phyloP scores from a whole-genome alignment of 2,329 filamentous ascomycete genomes.

The Pyrenophora tritici-repentis region DNA sequence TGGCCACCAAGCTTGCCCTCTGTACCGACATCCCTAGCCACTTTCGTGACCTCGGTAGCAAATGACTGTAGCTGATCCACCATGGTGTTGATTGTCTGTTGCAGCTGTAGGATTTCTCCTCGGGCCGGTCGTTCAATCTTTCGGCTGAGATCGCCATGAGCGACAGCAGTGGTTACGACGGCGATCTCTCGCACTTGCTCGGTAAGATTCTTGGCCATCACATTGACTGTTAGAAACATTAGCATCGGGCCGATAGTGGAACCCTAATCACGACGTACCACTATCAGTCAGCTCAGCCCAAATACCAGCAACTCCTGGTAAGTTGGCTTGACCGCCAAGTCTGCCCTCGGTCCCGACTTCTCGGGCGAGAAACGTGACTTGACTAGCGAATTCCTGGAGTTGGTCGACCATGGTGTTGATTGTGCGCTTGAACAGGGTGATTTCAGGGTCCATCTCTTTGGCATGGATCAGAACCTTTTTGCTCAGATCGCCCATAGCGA shows the following conservation, averaged over 20 bases:
- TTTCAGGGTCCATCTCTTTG: conserved; percentile 97
- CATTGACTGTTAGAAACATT: conserved; percentile 69
- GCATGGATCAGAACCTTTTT: conserved; percentile 97
- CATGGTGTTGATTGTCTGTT: conserved; percentile 81
- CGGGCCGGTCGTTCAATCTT: conserved; percentile 94
- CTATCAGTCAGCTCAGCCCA: conserved; percentile 89
- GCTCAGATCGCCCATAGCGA: conserved; percentile 91
- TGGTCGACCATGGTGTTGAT: conserved; percentile 99
- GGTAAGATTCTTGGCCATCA: conserved; percentile 97
- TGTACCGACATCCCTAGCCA: conserved; percentile 67
- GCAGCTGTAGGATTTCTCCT: conserved; percentile 92
- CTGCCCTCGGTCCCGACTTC: conserved; percentile 96
- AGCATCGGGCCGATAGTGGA: conserved; percentile 32
- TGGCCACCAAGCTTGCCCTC: conserved; percentile 68
- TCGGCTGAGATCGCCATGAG: conserved; percentile 89
- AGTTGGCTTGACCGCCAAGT: conserved; percentile 89
- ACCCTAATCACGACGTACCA: conserved; percentile 46
- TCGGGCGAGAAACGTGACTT: conserved; percentile 90
- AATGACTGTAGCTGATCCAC: conserved; percentile 69
- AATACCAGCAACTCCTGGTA: conserved; percentile 91
- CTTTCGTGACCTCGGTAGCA: conserved; percentile 67
- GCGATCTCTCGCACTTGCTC: conserved; percentile 98
- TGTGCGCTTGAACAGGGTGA: conserved; percentile 94
- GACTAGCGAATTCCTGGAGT: conserved; percentile 92
- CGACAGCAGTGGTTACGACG: conserved; percentile 93